Evolutionary conservation across 164 flowering plant species (phyloP), one percentile per base, ranked within the genome.

Genomic region (Protea cynaroides): DNA sequence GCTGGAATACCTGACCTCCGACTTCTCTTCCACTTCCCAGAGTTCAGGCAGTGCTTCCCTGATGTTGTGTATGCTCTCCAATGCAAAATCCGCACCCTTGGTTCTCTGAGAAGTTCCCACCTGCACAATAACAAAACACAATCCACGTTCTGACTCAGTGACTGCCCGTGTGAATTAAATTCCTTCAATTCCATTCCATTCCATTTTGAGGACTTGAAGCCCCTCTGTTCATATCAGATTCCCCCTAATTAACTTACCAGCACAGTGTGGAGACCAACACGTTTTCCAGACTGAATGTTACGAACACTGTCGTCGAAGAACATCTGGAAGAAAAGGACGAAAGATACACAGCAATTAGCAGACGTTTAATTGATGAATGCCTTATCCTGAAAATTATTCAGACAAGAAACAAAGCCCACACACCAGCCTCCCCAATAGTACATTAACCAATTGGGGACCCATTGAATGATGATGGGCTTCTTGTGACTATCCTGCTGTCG

Each of bases 281-380:
- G 74, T 74, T 92, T 92, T 50, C 81, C 99, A 25, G 86, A 71
- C 68, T 84, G 83, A 49, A 95, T 38, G 65, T 95, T 95, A 2
- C 98, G 97, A 57, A 86, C 64, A 25, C 96, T 88, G 43, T 95
- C 99, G 57, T 95, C 97, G 62, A 95, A 95, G 82, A 95, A 95
- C 65, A 95, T 66, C 99, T 95, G 90, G 13, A 72, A 72, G n/a
- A 63, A 47, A 29, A 29, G 5, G 34, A 3, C 46, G 14, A 34
- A 52, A 54, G 19, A 70, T 56, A 23, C 7, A 29, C 1, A 44
- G 15, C 54, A 46, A 15, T 23, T 17, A 18, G 14, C 46, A 40
- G 8, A 40, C n/a, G n/a, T n/a, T n/a, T n/a, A n/a, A n/a, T n/a
- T 9, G 14, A 40, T 40, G 1, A 8, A 29, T 29, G 34, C 4